Conservation (phyloP, 768 basidiomycete genomes). For the Leccinellum rugosiceps region DNA sequence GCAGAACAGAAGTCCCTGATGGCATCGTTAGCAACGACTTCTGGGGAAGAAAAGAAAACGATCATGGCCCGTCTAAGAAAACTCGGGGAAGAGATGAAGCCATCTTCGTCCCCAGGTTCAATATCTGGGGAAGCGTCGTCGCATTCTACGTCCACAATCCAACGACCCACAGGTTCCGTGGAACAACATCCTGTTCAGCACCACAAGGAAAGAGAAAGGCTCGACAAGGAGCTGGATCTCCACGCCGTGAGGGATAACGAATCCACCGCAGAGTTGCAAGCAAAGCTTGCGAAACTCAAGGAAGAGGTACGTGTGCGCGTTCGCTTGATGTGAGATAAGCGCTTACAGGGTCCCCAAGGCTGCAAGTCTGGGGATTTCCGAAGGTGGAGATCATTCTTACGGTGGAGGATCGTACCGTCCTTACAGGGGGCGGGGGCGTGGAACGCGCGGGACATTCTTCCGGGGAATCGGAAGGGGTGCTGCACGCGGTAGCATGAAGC, state of each 20-base stretch:
- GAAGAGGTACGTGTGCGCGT: conserved; percentile 57
- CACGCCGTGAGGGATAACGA: conserved; percentile 42
- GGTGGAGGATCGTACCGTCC: conserved; percentile 49
- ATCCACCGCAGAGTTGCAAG: conserved; percentile 68
- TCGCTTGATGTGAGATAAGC: background rate
- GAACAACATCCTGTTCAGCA: conserved; percentile 40
- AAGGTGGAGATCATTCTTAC: conserved; percentile 38
- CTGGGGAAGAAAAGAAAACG: conserved; percentile 70
- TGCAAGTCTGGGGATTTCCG: conserved; percentile 67
- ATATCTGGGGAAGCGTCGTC: conserved; percentile 30
- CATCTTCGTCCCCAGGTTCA: conserved; percentile 28
- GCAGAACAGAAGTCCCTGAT: conserved; percentile 87
- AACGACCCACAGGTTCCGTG: conserved; percentile 23
- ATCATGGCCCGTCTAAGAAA: conserved; percentile 76
- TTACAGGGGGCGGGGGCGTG: conserved; percentile 67
- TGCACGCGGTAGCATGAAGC: conserved; percentile 73
- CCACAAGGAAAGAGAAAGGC: conserved; percentile 57
- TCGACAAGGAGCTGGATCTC: conserved; percentile 85
- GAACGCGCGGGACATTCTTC: conserved; percentile 53
- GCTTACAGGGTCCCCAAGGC: conserved; percentile 45
- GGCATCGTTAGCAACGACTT: conserved; percentile 59
- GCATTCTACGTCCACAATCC: conserved; percentile 23
- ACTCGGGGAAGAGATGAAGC: conserved; percentile 76
- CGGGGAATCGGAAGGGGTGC: conserved; percentile 64
- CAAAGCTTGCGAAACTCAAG: conserved; percentile 71